A percentile compares a stretch with the other conserved stretches of the same genome.
phyloP scores from a whole-genome alignment of 2,329 filamentous ascomycete species.

The Venturia pyrina region DNA sequence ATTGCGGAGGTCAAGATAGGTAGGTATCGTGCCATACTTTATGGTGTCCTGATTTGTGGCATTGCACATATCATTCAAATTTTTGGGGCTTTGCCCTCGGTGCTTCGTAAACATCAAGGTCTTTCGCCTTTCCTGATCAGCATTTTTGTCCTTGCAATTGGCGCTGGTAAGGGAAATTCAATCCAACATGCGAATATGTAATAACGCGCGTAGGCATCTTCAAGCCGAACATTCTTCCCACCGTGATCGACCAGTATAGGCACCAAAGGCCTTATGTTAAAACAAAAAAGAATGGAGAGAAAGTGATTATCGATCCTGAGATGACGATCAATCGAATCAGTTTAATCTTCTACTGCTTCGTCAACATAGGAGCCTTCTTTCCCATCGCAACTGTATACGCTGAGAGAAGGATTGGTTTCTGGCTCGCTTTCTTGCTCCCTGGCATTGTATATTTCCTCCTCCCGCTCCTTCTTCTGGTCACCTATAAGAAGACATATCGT shows the following conservation, averaged over 20 bases:
- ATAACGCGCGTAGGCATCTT: conserved; percentile 21
- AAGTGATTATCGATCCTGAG: conserved; percentile 38
- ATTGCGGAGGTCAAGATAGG: conserved; percentile 34
- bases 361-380: conserved; percentile 25
- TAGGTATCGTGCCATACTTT: conserved; percentile 29
- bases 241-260: conserved; percentile 35
- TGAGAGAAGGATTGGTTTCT: conserved; percentile 32
- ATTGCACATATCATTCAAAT: conserved; percentile 26
- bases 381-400: conserved; percentile 30
- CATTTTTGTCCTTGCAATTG: conserved; percentile 22
- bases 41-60: conserved; percentile 30
- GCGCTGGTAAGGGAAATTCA: conserved; percentile 31
- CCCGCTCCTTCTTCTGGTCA: conserved; percentile 18
- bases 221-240: conserved; percentile 34
- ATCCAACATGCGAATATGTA: conserved; percentile 8
- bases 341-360: conserved; percentile 26
- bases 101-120: conserved; percentile 13
- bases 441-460: conserved; percentile 23
- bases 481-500: conserved; percentile 27
- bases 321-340: conserved; percentile 30
- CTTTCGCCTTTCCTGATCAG: conserved; percentile 12
- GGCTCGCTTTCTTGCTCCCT: conserved; percentile 30
- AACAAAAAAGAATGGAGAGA: conserved; percentile 34
- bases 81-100: conserved; percentile 16
- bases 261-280: conserved; percentile 33